Evolutionary conservation across 306 rosid species (phyloP).

Genomic region (Carpinus fangiana): DNA sequence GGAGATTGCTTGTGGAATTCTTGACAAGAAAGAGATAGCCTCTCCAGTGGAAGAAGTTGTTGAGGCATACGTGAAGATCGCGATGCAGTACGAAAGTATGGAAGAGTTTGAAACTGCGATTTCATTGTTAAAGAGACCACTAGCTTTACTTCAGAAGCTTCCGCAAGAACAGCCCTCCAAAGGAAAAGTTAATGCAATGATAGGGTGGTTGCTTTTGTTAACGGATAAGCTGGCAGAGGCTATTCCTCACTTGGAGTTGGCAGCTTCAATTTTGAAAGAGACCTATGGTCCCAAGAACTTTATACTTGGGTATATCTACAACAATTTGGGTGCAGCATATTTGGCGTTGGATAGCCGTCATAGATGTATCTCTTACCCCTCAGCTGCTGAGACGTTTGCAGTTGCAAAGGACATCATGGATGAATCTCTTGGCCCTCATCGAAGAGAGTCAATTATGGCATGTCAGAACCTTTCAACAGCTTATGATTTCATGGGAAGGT

Average conservation of each 20-base stretch:
- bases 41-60: conserved; percentile 73
- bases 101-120: conserved; percentile 86
- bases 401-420: conserved; percentile 94
- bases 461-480: conserved; percentile 94
- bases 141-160: conserved; percentile 72
- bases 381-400: conserved; percentile 94
- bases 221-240: conserved; percentile 87
- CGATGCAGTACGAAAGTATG: conserved; percentile 88
- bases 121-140: conserved; percentile 70
- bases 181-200: conserved; percentile 84
- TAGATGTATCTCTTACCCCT: conserved; percentile 7
- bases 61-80: conserved; percentile 81
- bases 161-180: conserved; percentile 93
- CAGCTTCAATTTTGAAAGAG: conserved; percentile 82
- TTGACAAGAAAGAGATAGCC: conserved; percentile 62
- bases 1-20: conserved; percentile 75
- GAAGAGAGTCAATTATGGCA: conserved; percentile 77
- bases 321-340: conserved; percentile 93
- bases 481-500: conserved; percentile 76
- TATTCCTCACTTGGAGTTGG: conserved; percentile 83
- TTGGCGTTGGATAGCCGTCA: conserved; percentile 86
- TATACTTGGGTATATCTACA: conserved; percentile 89
- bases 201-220: conserved; percentile 84
- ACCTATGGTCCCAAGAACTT: conserved; percentile 93
- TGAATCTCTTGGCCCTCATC: conserved; percentile 89